Conservation (phyloP, 495 filamentous ascomycete species). For the Durotheca rogersii region DNA sequence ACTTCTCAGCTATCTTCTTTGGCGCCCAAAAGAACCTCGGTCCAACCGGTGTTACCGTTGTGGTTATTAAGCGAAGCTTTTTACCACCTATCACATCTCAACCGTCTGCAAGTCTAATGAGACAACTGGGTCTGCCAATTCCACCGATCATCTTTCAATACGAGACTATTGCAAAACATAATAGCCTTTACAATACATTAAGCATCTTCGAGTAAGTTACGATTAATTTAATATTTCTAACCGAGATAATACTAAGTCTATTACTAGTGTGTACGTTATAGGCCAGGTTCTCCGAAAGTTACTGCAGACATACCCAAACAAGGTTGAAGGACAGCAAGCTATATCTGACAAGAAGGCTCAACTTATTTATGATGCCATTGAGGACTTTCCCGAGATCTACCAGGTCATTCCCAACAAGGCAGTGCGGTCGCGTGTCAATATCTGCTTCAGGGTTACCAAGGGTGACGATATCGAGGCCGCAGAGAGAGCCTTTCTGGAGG, state of each 20-base stretch:
- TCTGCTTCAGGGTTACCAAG: conserved; percentile 69
- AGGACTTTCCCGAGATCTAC: conserved; percentile 56
- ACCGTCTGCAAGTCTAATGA: conserved; percentile 56
- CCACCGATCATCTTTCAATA: conserved; percentile 70
- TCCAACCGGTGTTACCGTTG: conserved; percentile 74
- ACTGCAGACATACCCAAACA: conserved; percentile 53
- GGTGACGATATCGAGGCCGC: conserved; percentile 34
- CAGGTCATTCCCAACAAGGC: conserved; percentile 64
- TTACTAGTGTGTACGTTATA: conserved; percentile 65
- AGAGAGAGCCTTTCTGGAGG: conserved; percentile 71
- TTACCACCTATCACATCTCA: conserved; percentile 58
- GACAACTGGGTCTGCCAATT: conserved; percentile 64
- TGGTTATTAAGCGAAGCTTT: conserved; percentile 69
- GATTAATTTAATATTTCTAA: background rate
- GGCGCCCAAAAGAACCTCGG: conserved; percentile 82
- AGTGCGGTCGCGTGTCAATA: conserved; percentile 77
- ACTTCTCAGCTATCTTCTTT: conserved; percentile 65
- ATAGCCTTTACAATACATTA: conserved; percentile 80
- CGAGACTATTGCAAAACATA: conserved; percentile 68
- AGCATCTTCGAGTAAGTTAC: conserved; percentile 67
- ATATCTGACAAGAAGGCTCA: conserved; percentile 63
- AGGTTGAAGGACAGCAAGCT: conserved; percentile 61
- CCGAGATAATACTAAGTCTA: conserved; percentile 7
- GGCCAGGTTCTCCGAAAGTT: conserved; percentile 67
- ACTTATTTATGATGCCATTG: conserved; percentile 66